Evolutionary conservation across 1,284 basidiomycete species (phyloP).

Genomic region (Anthracocystis panici-leucophaei): DNA sequence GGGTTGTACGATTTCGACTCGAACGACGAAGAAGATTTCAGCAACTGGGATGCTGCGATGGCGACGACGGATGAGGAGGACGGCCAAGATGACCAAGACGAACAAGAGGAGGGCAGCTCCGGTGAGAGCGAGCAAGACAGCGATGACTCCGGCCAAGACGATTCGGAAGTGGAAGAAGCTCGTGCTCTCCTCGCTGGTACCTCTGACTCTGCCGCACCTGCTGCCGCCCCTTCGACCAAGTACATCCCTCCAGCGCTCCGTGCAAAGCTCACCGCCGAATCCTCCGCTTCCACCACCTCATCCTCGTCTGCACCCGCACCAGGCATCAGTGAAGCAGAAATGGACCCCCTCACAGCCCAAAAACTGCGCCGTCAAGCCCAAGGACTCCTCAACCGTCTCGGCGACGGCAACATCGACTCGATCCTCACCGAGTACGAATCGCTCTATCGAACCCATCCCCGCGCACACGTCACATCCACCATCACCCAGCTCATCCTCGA

Average conservation of each 20-base stretch:
- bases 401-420: slow-evolving; percentile 87
- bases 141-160: slow-evolving; percentile 19
- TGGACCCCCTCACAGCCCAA: slow-evolving; percentile 69
- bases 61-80: slow-evolving; percentile 50
- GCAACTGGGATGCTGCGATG: slow-evolving; percentile 56
- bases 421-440: slow-evolving; percentile 84
- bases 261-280: slow-evolving; percentile 66
- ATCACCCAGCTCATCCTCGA: slow-evolving; percentile 84
- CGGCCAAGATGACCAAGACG: slow-evolving; percentile 15
- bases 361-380: slow-evolving; percentile 85
- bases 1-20: slow-evolving; percentile 44
- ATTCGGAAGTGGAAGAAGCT: slow-evolving; percentile 43
- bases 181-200: slow-evolving; percentile 23
- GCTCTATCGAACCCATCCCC: slow-evolving; percentile 81
- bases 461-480: slow-evolving; percentile 86
- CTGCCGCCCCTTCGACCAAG: slow-evolving; percentile 60
- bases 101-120: slow-evolving; percentile 5
- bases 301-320: background rate
- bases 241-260: slow-evolving; percentile 74
- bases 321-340: slow-evolving; percentile 47
- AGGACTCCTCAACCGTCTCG: slow-evolving; percentile 86
- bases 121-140: slow-evolving; percentile 5
- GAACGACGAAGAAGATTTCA: slow-evolving; percentile 48
- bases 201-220: background rate
- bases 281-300: slow-evolving; percentile 10